A percentile compares a stretch with the other conserved stretches of the same genome.
phyloP scores from a whole-genome alignment of 2,329 filamentous ascomycete species.

The Colletotrichum sp. region DNA sequence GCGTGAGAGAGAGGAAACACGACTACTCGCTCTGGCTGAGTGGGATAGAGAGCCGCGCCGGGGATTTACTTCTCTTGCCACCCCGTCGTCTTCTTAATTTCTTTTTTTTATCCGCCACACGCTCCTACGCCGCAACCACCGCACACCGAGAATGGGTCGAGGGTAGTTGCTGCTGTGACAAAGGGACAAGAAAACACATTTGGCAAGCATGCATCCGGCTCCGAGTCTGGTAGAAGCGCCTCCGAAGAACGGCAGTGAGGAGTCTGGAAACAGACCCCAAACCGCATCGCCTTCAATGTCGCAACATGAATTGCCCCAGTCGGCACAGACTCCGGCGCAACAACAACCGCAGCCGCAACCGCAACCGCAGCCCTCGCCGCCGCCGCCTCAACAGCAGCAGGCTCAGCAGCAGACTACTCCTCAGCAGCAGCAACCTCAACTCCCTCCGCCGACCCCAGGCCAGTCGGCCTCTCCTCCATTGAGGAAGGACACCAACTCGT shows the following conservation, averaged over 20 bases:
- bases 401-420: not conserved
- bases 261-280: constrained; percentile 22
- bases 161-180: constrained; percentile 18
- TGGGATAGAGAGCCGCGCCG: not conserved
- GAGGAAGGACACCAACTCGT: constrained; percentile 58
- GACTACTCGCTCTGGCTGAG: not conserved
- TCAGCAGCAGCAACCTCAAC: constrained; percentile 25
- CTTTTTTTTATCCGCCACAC: not conserved
- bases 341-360: not conserved
- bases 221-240: constrained; percentile 40
- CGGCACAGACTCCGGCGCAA: constrained; percentile 18
- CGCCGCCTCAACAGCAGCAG: constrained; percentile 28
- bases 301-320: constrained; percentile 17
- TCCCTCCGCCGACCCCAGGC: constrained; percentile 25
- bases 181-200: constrained; percentile 14
- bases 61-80: not conserved
- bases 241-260: constrained; percentile 28
- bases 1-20: constrained; percentile 1
- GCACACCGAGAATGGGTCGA: constrained; percentile 18
- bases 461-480: constrained; percentile 33
- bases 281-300: constrained; percentile 20
- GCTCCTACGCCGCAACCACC: not conserved
- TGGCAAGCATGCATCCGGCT: constrained; percentile 41
- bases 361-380: constrained; percentile 1
- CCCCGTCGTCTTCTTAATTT: not conserved